phyloP scores from a whole-genome alignment of 2,329 filamentous ascomycete species.

The Clarireedia monteithiana region DNA sequence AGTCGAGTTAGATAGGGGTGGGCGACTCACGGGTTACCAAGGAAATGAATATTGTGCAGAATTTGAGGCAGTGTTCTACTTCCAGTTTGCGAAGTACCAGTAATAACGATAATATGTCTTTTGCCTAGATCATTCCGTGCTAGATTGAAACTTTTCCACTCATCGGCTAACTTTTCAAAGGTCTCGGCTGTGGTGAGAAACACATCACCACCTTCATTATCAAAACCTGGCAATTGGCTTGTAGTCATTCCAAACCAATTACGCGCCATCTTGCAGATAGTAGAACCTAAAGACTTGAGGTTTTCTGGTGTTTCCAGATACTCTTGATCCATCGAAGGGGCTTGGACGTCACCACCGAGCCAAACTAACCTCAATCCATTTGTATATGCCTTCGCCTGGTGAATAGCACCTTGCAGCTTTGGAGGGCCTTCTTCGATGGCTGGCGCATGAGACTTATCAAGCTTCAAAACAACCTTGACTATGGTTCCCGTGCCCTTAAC shows the following conservation, averaged over 20 bases:
- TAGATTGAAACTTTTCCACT: not conserved
- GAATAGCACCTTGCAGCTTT: not conserved
- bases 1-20: not conserved
- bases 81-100: not conserved
- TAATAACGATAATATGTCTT: constrained; percentile 2
- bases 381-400: not conserved
- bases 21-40: constrained; percentile 2
- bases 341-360: constrained; percentile 14
- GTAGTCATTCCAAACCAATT: constrained; percentile 10
- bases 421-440: constrained; percentile 32
- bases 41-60: constrained; percentile 1
- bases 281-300: not conserved
- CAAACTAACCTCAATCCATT: constrained; percentile 1
- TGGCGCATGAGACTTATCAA: constrained; percentile 3
- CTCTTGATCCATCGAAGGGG: not conserved
- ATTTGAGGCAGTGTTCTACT: not conserved
- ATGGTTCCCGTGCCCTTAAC: constrained; percentile 45
- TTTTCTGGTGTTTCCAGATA: not conserved
- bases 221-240: not conserved
- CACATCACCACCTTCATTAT: not conserved
- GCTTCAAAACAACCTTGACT: constrained; percentile 30
- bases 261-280: constrained; percentile 8
- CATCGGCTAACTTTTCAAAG: not conserved
- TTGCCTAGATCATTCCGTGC: not conserved
- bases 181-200: not conserved